These are phyloP conservation scores for Sugiyamaella floridensis DNA, from an alignment of 805 yeast genomes.

Conservation along the genomic window DNA sequence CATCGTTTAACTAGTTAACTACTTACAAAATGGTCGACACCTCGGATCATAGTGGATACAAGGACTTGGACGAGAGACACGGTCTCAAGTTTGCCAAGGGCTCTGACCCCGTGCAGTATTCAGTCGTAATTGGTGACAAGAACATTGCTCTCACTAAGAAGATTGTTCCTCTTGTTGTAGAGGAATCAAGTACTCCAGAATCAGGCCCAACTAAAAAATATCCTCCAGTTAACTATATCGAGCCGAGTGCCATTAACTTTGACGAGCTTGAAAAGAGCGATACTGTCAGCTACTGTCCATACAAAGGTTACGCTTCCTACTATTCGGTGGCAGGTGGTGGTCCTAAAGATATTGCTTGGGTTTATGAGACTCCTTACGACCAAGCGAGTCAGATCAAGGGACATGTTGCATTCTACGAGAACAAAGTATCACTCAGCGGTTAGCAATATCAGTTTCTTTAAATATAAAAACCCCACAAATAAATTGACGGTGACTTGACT, in stretches of 20 bases:
- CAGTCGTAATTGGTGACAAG: background rate
- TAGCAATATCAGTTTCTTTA: background rate
- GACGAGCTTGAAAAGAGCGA: slow-evolving; percentile 6
- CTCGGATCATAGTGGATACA: background rate
- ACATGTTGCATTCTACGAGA: slow-evolving; percentile 8
- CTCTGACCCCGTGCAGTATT: background rate
- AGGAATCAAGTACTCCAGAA: background rate
- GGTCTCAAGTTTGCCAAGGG: background rate
- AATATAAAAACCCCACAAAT: background rate
- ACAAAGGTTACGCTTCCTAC: slow-evolving; percentile 14
- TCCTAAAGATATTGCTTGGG: slow-evolving; percentile 14
- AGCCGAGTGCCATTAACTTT: slow-evolving; percentile 11
- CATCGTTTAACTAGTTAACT: no score
- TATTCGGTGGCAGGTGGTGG: slow-evolving; percentile 9
- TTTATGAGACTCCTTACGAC: slow-evolving; percentile 13
- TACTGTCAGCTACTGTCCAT: slow-evolving; percentile 15
- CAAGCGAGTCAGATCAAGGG: slow-evolving; percentile 9
- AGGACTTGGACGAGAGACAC: background rate
- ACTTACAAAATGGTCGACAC: background rate
- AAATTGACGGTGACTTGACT: no score
- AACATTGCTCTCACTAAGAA: background rate
- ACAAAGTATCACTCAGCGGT: slow-evolving; percentile 5
- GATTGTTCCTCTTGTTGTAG: background rate
- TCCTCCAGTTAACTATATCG: slow-evolving; percentile 9
- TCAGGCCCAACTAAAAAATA: background rate